A percentile compares a stretch with the other conserved stretches of the same genome.
phyloP scores from a whole-genome alignment of 306 rosid genomes.

The Acmispon strigosus region DNA sequence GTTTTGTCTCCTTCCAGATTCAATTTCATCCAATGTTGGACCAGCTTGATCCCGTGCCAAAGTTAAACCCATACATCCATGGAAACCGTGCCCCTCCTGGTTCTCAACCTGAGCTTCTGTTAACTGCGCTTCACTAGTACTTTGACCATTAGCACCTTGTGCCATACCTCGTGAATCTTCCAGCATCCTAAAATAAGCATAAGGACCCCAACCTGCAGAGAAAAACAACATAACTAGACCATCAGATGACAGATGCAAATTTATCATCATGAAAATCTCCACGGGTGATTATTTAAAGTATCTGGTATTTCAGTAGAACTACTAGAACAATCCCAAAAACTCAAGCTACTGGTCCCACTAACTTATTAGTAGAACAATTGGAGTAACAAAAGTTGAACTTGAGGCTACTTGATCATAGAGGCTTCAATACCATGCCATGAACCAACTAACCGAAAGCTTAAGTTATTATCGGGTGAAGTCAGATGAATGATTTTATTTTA shows the following conservation, averaged over 20 bases:
- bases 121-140: conserved; percentile 16
- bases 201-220: conserved; percentile 84
- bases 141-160: conserved; percentile 21
- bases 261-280: neutral
- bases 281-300: neutral
- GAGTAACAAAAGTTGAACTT: too few species aligned
- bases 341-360: too few species aligned
- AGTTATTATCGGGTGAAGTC: too few species aligned
- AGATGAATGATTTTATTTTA: too few species aligned
- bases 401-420: too few species aligned
- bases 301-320: too few species aligned
- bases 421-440: too few species aligned
- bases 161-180: conserved; percentile 35
- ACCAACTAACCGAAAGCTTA: too few species aligned
- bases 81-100: conserved; percentile 29
- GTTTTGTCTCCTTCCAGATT: conserved; percentile 46
- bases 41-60: conserved; percentile 22
- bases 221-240: neutral
- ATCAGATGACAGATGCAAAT: neutral
- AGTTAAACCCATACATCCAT: conserved; percentile 46
- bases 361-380: too few species aligned
- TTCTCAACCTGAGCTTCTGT: conserved; percentile 25
- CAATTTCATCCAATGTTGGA: conserved; percentile 42
- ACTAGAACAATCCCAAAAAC: too few species aligned
- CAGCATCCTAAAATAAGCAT: conserved; percentile 61